Evolutionary conservation across 805 yeast genomes (phyloP), one percentile per base, ranked within the genome.

Genomic region (Pichia paraexigua): DNA sequence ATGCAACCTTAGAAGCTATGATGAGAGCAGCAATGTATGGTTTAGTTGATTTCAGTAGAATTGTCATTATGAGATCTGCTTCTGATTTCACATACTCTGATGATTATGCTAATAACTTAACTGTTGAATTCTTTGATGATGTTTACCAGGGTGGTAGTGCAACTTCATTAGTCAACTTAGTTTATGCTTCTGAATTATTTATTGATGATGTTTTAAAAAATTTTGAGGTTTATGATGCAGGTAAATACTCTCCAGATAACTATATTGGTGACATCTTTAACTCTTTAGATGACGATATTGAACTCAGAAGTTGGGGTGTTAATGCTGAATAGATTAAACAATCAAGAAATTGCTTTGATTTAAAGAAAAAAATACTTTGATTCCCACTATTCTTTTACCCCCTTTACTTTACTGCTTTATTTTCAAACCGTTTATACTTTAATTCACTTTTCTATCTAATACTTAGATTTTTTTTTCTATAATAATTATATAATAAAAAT

Each of bases 231-330:
- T 71, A 71, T 60, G 52, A 59, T 41, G 60, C 53, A 39, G 65
- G 67, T 46, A 55, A 66, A 15, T 75, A 68, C 58, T 61, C 63
- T 45, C 70, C 85, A 17, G 65, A 65, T 21, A 80, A 80, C 69
- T 82, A 80, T 63, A 70, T 80, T 49, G 87, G 87, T 56, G 87
- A 82, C 60, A 71, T 77, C 52, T 76, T 72, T 54, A 82, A 78
- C 47, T 72, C 83, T 43, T 71, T 82, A 48, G 85, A 73, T 25
- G 75, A 74, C 40, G 58, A 66, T 40, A 17, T 54, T 11, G 17
- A 42, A 48, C 17, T 54, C n/a, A 58, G 59, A 43, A 11, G 50
- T 18, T 59, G 60, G 62, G 62, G 60, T 46, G 46, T 52, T 54
- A 51, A 44, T 24, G 48, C 55, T 37, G 56, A 53, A 25, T 53